A percentile compares a stretch with the other conserved stretches of the same genome.
phyloP scores from a whole-genome alignment of 148 eudicot genomes.

The Rhododendron ferrugineum region DNA sequence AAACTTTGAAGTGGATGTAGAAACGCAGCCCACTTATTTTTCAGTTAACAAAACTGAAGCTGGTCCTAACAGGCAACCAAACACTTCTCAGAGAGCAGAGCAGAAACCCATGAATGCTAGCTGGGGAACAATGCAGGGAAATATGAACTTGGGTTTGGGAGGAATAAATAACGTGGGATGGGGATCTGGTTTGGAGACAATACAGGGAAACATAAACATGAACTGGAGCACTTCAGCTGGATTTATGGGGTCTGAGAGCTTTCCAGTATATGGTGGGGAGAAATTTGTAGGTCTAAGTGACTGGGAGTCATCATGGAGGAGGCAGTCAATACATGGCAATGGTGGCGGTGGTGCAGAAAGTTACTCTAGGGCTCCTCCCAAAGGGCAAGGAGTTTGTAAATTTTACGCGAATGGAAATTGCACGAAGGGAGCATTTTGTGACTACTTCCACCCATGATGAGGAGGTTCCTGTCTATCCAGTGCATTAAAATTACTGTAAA shows the following conservation, averaged over 20 bases:
- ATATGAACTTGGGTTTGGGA: conserved; percentile 28
- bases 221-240: conserved; percentile 27
- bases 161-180: conserved; percentile 41
- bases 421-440: conserved; percentile 71
- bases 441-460: conserved; percentile 59
- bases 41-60: conserved; percentile 21
- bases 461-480: conserved; percentile 23
- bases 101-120: conserved; percentile 15
- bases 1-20: conserved; percentile 30
- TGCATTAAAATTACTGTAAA: conserved; percentile 38
- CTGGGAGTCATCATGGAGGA: conserved; percentile 33
- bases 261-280: conserved; percentile 41
- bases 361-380: conserved; percentile 36
- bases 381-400: conserved; percentile 78
- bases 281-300: conserved; percentile 18
- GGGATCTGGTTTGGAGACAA: conserved; percentile 31
- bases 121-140: conserved; percentile 28
- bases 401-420: conserved; percentile 71
- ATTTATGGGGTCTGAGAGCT: conserved; percentile 31
- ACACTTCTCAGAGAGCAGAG: conserved; percentile 20
- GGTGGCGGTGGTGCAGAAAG: conserved; percentile 41
- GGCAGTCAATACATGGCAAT: conserved; percentile 29
- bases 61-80: conserved; percentile 20
- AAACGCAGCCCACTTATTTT: conserved; percentile 23
- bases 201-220: conserved; percentile 22